phyloP scores from a whole-genome alignment of 2,329 filamentous ascomycete species.

The Cordyceps tenuipes region DNA sequence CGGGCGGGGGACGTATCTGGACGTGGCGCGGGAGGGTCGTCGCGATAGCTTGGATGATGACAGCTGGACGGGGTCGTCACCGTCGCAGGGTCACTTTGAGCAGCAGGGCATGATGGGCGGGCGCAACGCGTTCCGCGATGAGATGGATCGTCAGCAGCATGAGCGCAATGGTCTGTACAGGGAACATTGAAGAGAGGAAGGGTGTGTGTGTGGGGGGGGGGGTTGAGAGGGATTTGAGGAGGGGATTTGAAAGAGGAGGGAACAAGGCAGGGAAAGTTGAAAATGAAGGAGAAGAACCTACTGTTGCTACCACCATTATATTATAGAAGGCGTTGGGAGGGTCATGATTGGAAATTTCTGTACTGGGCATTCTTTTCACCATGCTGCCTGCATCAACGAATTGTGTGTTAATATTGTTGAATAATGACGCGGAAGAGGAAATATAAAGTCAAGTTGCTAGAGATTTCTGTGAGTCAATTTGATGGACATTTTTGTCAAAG shows the following conservation, averaged over 20 bases:
- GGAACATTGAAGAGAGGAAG: neutral
- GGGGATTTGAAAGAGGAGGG: neutral
- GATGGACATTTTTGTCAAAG: too few species aligned
- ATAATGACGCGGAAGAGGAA: neutral
- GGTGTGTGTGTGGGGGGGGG: too few species aligned
- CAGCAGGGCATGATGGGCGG: conserved; percentile 26
- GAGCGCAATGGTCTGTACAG: conserved; percentile 22
- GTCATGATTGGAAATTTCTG: conserved; percentile 2
- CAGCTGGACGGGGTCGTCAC: conserved; percentile 40
- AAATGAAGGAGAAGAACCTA: neutral
- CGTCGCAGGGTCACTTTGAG: conserved; percentile 34
- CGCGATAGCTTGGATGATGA: conserved; percentile 40
- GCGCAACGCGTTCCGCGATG: conserved; percentile 41
- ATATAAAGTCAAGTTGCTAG: neutral
- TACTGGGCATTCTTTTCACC: neutral
- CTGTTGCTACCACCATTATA: neutral
- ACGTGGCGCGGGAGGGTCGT: conserved; percentile 19
- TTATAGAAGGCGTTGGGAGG: conserved; percentile 4
- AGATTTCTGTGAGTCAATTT: neutral
- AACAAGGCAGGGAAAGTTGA: neutral
- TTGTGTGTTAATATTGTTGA: neutral
- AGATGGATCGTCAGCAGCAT: conserved; percentile 38
- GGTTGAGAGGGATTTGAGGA: too few species aligned
- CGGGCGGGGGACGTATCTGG: conserved; percentile 23
- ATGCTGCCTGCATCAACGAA: neutral